Percentiles rank a stretch among this genome's conserved stretches.
Conservation (phyloP, 192 early-diverging fungal genomes). For the Mortierella alpina region DNA sequence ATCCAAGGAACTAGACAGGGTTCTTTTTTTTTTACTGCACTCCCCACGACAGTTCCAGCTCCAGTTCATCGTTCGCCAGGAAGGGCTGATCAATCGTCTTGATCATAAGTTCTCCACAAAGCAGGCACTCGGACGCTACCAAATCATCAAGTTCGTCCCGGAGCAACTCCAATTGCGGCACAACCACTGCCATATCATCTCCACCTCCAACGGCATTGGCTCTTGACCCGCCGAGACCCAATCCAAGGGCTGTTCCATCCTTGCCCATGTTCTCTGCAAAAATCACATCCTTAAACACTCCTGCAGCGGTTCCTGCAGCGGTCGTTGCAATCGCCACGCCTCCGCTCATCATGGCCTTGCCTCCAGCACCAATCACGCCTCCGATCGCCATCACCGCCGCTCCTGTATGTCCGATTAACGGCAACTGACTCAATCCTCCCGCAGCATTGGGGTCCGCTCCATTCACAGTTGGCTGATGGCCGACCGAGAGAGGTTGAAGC, state of each 20-base stretch:
- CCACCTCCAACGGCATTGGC: conserved; percentile 36
- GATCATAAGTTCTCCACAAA: conserved; percentile 98
- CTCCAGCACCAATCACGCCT: conserved; percentile 42
- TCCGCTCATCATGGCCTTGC: conserved; percentile 46
- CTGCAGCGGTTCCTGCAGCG: conserved; percentile 50
- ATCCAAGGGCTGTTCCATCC: conserved; percentile 7
- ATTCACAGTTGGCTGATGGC: conserved; percentile 15
- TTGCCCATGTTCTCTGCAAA: conserved; percentile 34
- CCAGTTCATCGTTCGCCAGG: conserved; percentile 66
- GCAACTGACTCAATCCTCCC: conserved; percentile 15
- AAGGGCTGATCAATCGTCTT: conserved; percentile 88
- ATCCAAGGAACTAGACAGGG: not conserved
- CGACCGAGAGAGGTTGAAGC: conserved; percentile 22
- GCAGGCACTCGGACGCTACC: conserved; percentile 80
- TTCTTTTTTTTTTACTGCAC: conserved; percentile 58
- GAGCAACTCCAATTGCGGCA: conserved; percentile 59
- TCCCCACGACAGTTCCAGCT: conserved; percentile 68
- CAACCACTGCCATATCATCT: conserved; percentile 59
- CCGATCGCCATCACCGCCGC: conserved; percentile 52
- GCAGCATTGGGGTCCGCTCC: conserved; percentile 8
- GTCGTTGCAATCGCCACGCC: conserved; percentile 42
- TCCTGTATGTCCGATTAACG: conserved; percentile 48
- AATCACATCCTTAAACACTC: conserved; percentile 58
- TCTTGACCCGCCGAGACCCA: conserved; percentile 16
- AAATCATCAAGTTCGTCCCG: conserved; percentile 60